Conservation (phyloP, 2,329 filamentous ascomycete genomes). For the Hypoxylon sp. region DNA sequence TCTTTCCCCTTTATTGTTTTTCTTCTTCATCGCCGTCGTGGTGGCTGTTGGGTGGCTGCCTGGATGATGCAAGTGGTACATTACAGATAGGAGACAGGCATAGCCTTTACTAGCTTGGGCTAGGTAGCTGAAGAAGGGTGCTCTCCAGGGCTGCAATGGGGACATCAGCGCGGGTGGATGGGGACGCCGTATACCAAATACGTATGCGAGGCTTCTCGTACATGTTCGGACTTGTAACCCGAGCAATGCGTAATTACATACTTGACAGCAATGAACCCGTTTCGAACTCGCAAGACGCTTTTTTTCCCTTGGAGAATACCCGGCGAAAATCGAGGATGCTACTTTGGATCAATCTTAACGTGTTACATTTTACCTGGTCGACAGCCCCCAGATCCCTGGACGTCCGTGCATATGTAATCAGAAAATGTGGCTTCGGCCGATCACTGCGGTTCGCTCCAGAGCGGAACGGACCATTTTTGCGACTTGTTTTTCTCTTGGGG, state of each 20-base stretch:
- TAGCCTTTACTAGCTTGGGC: slow-evolving; percentile 10
- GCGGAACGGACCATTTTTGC: slow-evolving; percentile 40
- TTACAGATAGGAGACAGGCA: not conserved
- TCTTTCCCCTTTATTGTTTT: slow-evolving; percentile 1
- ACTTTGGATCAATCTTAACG: slow-evolving; percentile 13
- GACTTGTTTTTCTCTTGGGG: slow-evolving; percentile 25
- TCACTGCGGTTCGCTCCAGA: slow-evolving; percentile 24
- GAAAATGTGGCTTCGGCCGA: slow-evolving; percentile 35
- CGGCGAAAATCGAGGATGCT: slow-evolving; percentile 32
- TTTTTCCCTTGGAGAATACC: slow-evolving; percentile 24
- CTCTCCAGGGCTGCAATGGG: too few species aligned
- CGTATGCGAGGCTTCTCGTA: slow-evolving; percentile 1
- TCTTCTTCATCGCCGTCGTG: slow-evolving; percentile 8
- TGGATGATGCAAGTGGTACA: not conserved
- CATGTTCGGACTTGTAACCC: not conserved
- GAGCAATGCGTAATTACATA: slow-evolving; percentile 1
- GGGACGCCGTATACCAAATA: not conserved
- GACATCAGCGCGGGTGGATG: too few species aligned
- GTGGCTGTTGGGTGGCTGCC: slow-evolving; percentile 13
- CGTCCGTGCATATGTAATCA: slow-evolving; percentile 31
- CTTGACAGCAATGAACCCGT: slow-evolving; percentile 5
- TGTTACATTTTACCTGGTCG: slow-evolving; percentile 26
- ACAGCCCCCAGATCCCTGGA: slow-evolving; percentile 29
- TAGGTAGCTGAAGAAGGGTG: slow-evolving; percentile 11
- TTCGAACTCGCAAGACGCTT: slow-evolving; percentile 4